Base-by-base conservation (phyloP, 495 filamentous ascomycete species). In the Neurospora africana region DNA sequence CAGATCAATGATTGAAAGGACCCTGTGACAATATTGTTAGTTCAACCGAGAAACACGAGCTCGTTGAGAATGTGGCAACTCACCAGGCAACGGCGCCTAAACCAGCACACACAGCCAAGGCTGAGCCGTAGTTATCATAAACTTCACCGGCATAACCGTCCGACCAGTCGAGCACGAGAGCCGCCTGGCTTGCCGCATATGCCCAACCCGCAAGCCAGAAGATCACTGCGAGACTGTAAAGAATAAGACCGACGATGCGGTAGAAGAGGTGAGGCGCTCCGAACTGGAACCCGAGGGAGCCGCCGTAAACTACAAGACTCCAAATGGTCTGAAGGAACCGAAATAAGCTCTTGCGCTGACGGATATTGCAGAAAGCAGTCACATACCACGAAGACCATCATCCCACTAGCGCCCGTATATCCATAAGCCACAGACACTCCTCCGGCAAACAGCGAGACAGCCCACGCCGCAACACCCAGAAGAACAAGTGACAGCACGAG, bases 141-240 rank as follows among this genome's bases (percentile, higher is more conserved):
- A 74, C 27, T 67, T 7, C 41, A 36, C 58, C 33, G 4, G 21
- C 27, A 40, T 43, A 68, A 15, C 36, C 39, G 5, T 19, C 21
- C 30, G 23, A 1, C 35, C 40, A 44, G 8, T 73, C 40, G 10
- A 81, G 76, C 70, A 69, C 77, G 27, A 75, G 36, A 19, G 75
- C 69, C 5, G 82, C 82, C 27, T 71, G 58, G 68, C 77, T 79
- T 13, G 82, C 81, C 10, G 81, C 75, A 79, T 79, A 84, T 19
- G 78, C 76, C 82, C 82, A 84, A n/a, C 74, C 81, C 0, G 72
- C 67, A 8, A 84, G 76, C 83, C 83, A 84, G 72, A 83, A 83
- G 53, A 84, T 78, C 38, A 78, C 27, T 68, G 71, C 74, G 70
- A 84, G 74, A 53, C 75, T 69, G 73, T 82, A 80, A 23, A 70